Base-by-base conservation (phyloP, 1,284 basidiomycete species). In the Leccinum pachyderme region DNA sequence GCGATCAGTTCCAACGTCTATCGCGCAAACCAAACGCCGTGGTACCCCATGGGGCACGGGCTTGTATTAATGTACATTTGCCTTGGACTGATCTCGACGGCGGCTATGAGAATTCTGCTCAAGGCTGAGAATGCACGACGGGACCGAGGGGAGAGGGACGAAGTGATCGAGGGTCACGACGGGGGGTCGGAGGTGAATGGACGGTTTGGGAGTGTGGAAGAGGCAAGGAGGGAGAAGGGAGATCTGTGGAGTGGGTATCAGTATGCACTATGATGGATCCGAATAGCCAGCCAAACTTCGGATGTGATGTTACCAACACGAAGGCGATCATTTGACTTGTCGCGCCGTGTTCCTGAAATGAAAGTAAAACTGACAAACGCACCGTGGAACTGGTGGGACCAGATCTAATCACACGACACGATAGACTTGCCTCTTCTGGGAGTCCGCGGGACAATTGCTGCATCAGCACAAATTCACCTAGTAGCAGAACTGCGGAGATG, bases 1-100 rank as follows among this genome's bases (percentile, higher is more conserved):
- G 86, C 86, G 15, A 82, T 88, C 24, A 82, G 81, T 58, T 86
- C 85, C 28, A 88, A 88, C 66, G 78, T 87, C 9, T 90, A 91
- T 67, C 84, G 86, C 31, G 78, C 80, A 1, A 71, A 68, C 45
- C 85, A 90, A 65, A 74, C 74, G 56, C 89, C 89, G 2, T 87
- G 84, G 81, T 91, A 86, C 65, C 76, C 78, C 9, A 73, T 90
- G 32, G 89, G 88, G 49, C 80, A 83, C 55, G 81, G 78, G 12
- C 75, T 91, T 29, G 83, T 90, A 35, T 73, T 88, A 52, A 79
- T 86, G 71, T 91, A 88, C 70, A 84, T 91, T 55, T 80, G 70
- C 29, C 73, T 89, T 46, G 88, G 87, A 7, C 72, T 86, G 57
- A 63, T 85, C 32, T 72, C 76, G 55, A 81, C 84, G 22, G 55